phyloP scores from a whole-genome alignment of 345 rosid species.

The Turnera subulata region DNA sequence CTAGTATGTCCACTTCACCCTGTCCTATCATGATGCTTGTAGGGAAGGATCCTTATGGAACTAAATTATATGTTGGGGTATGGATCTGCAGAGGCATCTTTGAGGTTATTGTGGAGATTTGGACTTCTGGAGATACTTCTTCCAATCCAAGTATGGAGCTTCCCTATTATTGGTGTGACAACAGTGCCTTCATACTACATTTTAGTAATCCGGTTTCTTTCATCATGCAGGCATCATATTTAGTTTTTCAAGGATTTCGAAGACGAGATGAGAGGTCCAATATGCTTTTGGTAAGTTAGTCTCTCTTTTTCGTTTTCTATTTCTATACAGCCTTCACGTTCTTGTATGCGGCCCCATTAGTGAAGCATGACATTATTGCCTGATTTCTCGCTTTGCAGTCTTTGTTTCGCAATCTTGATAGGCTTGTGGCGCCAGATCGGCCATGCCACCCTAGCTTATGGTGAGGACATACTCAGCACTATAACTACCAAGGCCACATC shows the following conservation, averaged over 20 bases:
- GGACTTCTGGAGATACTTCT: conserved; percentile 75
- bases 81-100: conserved; percentile 88
- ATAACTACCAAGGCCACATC: neutral
- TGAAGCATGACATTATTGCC: conserved; percentile 6
- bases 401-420: conserved; percentile 64
- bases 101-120: conserved; percentile 78
- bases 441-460: conserved; percentile 87
- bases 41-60: conserved; percentile 87
- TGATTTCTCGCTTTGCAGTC: conserved; percentile 42
- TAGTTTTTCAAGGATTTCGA: conserved; percentile 55
- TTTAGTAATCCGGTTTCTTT: neutral
- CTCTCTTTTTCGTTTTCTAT: neutral
- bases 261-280: conserved; percentile 81
- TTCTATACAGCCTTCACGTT: too few relatives aligned
- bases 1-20: neutral
- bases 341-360: too few relatives aligned
- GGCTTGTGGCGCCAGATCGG: conserved; percentile 65
- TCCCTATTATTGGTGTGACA: neutral
- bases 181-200: neutral
- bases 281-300: conserved; percentile 60
- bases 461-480: conserved; percentile 28
- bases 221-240: conserved; percentile 61
- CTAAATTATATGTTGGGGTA: conserved; percentile 87
- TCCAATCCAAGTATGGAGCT: conserved; percentile 57
- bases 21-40: neutral